These are phyloP conservation scores for Glycine latifolia DNA, from an alignment of 306 rosid species.

Conservation along the genomic window DNA sequence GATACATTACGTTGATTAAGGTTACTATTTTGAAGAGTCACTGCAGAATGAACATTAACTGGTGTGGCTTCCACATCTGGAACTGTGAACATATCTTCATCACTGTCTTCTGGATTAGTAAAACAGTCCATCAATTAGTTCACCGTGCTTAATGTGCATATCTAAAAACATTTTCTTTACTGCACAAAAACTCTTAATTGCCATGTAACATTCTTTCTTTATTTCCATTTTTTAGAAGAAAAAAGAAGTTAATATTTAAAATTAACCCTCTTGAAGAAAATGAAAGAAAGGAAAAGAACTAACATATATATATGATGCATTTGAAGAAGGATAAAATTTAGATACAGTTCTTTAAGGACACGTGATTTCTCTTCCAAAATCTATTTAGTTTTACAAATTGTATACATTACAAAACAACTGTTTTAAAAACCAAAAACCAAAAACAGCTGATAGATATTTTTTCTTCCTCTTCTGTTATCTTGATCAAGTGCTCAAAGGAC, in stretches of 20 bases:
- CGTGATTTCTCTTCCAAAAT: too few relatives aligned
- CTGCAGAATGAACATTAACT: constrained; percentile 20
- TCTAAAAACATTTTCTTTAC: too few relatives aligned
- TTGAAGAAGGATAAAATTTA: background rate
- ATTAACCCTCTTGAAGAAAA: background rate
- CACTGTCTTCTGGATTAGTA: constrained; percentile 56
- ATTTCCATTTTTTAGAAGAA: background rate
- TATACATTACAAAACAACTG: too few relatives aligned
- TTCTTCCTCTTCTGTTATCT: too few relatives aligned
- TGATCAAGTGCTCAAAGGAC: too few relatives aligned
- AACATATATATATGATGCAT: background rate
- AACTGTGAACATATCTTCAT: constrained; percentile 71
- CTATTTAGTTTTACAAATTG: too few relatives aligned
- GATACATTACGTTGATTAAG: constrained; percentile 18
- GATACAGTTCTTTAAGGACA: background rate
- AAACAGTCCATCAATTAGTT: background rate
- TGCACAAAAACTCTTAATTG: too few relatives aligned
- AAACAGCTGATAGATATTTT: too few relatives aligned
- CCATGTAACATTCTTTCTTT: background rate
- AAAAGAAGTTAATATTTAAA: background rate
- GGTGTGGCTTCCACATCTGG: constrained; percentile 57
- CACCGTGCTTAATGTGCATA: background rate
- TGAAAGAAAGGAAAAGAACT: background rate
- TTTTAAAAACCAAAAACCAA: too few relatives aligned
- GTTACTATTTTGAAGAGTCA: constrained; percentile 11